These are phyloP conservation scores for Amanita molliuscula DNA, from an alignment of 768 basidiomycete species.

Conservation along the genomic window DNA sequence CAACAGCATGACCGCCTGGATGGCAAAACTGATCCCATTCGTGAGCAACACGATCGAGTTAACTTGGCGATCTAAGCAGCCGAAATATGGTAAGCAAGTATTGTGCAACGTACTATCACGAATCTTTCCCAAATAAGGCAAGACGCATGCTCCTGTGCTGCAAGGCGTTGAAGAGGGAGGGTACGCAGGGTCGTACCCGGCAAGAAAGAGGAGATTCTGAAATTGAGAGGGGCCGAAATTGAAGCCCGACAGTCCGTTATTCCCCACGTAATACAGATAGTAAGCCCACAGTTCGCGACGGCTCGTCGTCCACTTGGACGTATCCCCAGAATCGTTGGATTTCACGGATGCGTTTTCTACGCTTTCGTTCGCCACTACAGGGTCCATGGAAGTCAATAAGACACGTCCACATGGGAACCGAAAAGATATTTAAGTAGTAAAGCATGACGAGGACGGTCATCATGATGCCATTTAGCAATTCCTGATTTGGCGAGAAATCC, in stretches of 20 bases:
- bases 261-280: conserved; percentile 55
- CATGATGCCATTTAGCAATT: not conserved
- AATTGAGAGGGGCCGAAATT: conserved; percentile 70
- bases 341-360: not conserved
- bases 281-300: conserved; percentile 47
- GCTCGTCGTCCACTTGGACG: conserved; percentile 27
- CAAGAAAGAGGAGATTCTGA: conserved; percentile 61
- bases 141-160: conserved; percentile 43
- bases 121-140: conserved; percentile 52
- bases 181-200: conserved; percentile 60
- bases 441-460: not conserved
- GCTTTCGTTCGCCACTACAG: not conserved
- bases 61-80: conserved; percentile 25
- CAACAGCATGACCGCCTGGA: conserved; percentile 59
- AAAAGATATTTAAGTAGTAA: not conserved
- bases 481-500: not conserved
- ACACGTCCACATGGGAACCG: not conserved
- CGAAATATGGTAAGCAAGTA: not conserved
- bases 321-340: not conserved
- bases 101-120: conserved; percentile 40
- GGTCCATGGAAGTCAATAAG: not conserved
- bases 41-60: conserved; percentile 73
- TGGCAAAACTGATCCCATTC: conserved; percentile 70
- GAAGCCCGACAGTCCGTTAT: conserved; percentile 60
- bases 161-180: conserved; percentile 46